phyloP scores from a whole-genome alignment of 257 asterid species.

The Gentiana straminea region DNA sequence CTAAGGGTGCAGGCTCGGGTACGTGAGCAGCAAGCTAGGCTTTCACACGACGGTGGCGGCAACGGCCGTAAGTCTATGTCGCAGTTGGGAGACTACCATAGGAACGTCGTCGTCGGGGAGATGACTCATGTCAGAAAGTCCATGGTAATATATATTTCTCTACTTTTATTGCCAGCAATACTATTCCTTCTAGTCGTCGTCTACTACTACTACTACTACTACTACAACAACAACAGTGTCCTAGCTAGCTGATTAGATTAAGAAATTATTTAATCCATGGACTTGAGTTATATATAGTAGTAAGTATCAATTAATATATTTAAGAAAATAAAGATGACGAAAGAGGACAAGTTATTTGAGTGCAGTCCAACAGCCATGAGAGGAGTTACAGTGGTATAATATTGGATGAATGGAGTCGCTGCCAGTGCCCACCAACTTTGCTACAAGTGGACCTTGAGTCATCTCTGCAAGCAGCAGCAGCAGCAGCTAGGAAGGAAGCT shows the following conservation, averaged over 20 bases:
- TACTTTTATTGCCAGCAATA: too few species aligned
- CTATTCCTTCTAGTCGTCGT: neutral
- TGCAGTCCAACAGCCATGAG: conserved; percentile 50
- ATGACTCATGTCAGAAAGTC: conserved; percentile 40
- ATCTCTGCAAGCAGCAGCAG: conserved; percentile 45
- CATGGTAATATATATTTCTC: conserved; percentile 25
- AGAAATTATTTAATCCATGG: too few species aligned
- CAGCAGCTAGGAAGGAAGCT: conserved; percentile 66
- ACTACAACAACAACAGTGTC: too few species aligned
- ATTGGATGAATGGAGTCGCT: conserved; percentile 56
- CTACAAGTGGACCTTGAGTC: conserved; percentile 31
- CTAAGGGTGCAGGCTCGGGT: conserved; percentile 85
- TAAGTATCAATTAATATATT: too few species aligned
- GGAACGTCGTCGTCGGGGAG: conserved; percentile 15
- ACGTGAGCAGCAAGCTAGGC: conserved; percentile 70
- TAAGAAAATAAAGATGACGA: too few species aligned
- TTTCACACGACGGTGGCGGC: conserved; percentile 63
- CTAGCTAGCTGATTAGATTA: too few species aligned
- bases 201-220: too few species aligned
- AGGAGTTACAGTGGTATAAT: conserved; percentile 15
- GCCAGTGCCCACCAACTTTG: conserved; percentile 66
- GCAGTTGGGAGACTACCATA: conserved; percentile 61
- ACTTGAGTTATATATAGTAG: too few species aligned
- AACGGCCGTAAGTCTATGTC: conserved; percentile 64
- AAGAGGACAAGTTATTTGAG: too few species aligned